These are phyloP conservation scores for Trapa bicornis DNA, from an alignment of 345 rosid species.

Conservation along the genomic window DNA sequence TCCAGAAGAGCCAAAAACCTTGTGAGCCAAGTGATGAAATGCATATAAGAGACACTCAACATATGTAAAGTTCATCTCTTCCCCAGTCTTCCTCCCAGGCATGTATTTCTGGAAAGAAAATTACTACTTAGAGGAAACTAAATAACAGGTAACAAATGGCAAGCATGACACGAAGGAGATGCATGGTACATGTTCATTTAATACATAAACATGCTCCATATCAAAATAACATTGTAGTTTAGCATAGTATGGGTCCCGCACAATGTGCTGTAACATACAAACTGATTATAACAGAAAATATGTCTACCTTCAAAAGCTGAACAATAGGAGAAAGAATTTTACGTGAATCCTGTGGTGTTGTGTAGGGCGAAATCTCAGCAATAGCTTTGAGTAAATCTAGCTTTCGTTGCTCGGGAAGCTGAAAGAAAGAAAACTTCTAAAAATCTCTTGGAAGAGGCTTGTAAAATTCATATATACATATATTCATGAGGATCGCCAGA, in stretches of 20 bases:
- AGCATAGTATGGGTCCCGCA: too few species aligned
- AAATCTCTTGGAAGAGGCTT: not conserved
- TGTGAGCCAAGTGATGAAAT: constrained; percentile 85
- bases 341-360: constrained; percentile 84
- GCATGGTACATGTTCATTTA: not conserved
- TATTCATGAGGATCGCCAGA: not conserved
- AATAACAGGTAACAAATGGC: not conserved
- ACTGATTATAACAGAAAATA: too few species aligned
- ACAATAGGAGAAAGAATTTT: constrained; percentile 88
- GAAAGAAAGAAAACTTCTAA: constrained; percentile 5
- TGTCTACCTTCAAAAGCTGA: constrained; percentile 70
- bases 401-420: constrained; percentile 96
- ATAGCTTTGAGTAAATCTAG: constrained; percentile 93
- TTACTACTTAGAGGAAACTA: not conserved
- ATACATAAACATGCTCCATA: not conserved
- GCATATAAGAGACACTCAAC: constrained; percentile 88
- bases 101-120: constrained; percentile 58
- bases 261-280: too few species aligned
- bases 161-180: not conserved
- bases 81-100: constrained; percentile 87
- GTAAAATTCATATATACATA: not conserved
- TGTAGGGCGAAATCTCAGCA: constrained; percentile 84
- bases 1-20: constrained; percentile 35
- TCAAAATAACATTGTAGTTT: not conserved
- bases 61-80: constrained; percentile 88